Conservation (phyloP, 2,329 filamentous ascomycete genomes). For the Alternaria arborescens region DNA sequence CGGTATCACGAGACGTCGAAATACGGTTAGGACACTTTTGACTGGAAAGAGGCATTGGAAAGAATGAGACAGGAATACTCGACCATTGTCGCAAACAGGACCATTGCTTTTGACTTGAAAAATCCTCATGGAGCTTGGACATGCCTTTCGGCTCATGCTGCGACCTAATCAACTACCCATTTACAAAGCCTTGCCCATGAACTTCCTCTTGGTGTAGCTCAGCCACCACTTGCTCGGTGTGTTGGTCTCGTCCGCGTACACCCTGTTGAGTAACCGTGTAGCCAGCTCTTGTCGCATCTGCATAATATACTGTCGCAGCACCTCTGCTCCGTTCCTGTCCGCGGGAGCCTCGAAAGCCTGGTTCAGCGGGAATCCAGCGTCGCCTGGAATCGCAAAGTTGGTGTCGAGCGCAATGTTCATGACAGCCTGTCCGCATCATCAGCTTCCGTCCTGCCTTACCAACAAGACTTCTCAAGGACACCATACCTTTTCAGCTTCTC, state of each 20-base stretch:
- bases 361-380: conserved; percentile 91
- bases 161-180: background rate
- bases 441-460: conserved; percentile 46
- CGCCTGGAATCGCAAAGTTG: conserved; percentile 93
- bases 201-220: conserved; percentile 98
- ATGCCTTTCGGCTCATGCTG: background rate
- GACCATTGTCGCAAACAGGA: background rate
- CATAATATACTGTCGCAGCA: conserved; percentile 84
- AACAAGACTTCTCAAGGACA: background rate
- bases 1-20: background rate
- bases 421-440: conserved; percentile 67
- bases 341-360: conserved; percentile 93
- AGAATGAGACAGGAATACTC: background rate
- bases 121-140: no score
- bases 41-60: background rate
- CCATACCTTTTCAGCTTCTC: conserved; percentile 71
- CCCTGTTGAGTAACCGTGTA: conserved; percentile 78
- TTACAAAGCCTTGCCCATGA: conserved; percentile 84
- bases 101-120: background rate
- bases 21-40: background rate
- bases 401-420: conserved; percentile 89
- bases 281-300: conserved; percentile 95
- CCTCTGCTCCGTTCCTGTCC: conserved; percentile 88
- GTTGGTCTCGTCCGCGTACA: conserved; percentile 77
- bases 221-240: conserved; percentile 88